Conservation (phyloP, 1,284 basidiomycete species). For the Tilletia indica region DNA sequence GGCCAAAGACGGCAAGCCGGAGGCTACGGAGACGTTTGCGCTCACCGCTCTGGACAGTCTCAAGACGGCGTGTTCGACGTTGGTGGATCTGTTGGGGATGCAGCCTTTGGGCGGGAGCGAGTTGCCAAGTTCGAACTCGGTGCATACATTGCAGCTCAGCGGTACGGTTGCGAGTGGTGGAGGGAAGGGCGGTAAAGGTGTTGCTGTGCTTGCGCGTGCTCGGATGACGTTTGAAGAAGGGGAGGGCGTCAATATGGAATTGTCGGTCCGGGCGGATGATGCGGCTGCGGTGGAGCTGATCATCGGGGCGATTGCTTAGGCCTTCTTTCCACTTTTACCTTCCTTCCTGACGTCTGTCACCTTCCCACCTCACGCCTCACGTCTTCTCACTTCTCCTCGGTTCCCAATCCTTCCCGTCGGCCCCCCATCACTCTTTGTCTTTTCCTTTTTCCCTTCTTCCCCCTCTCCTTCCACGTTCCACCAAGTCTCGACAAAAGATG, state of each 20-base stretch:
- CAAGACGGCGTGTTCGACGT: slow-evolving; percentile 88
- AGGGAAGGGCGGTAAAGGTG: slow-evolving; percentile 78
- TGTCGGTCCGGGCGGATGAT: slow-evolving; percentile 87
- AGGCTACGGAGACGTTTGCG: slow-evolving; percentile 86
- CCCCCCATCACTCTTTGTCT: too few relatives aligned
- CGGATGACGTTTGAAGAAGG: slow-evolving; percentile 91
- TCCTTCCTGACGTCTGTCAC: neutral
- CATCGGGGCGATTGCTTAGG: slow-evolving; percentile 72
- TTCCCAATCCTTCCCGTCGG: neutral
- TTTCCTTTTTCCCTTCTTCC: too few relatives aligned
- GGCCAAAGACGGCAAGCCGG: slow-evolving; percentile 65
- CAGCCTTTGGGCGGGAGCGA: slow-evolving; percentile 72
- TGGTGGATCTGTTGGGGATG: slow-evolving; percentile 93
- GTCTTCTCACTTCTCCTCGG: neutral
- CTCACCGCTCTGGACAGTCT: slow-evolving; percentile 88
- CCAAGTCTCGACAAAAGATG: too few relatives aligned
- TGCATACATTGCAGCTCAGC: slow-evolving; percentile 91
- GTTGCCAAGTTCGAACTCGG: slow-evolving; percentile 67
- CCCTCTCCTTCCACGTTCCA: too few relatives aligned
- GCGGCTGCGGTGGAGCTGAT: slow-evolving; percentile 81
- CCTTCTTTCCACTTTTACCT: neutral
- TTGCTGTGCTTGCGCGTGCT: slow-evolving; percentile 75
- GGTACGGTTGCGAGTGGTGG: slow-evolving; percentile 77
- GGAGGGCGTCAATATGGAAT: slow-evolving; percentile 90
- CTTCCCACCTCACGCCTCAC: neutral